Base-by-base conservation (phyloP, 805 yeast genomes). In the Naumovozyma castellii region DNA sequence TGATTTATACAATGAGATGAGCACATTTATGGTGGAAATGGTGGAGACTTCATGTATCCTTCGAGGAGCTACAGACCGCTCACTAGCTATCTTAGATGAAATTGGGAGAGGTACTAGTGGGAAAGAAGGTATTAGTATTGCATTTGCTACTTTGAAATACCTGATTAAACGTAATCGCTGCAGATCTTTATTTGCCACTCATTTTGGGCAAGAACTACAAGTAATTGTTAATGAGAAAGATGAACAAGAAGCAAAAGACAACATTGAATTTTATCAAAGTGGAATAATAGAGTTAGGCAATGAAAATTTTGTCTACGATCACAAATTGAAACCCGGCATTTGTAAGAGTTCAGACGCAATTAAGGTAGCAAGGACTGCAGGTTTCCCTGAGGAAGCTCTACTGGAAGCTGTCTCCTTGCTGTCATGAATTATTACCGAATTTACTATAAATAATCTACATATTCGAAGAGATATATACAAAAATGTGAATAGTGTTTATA, bases 11-110 rank as follows among this genome's bases (percentile, higher is more conserved):
- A 71, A 76, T 36, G 87, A 87, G 32, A 75, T 81, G 51, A 81
- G 92, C n/a, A 86, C 96, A 0, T 87, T 87, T 53, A 84, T 86
- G 95, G 84, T 82, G 13, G 96, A 87, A 51, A 85, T 87, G 95
- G 69, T 79, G 31, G 96, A 87, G 56, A 81, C 94, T 2, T 75
- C 85, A 2, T 62, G 68, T 34, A 85, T 87, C 28, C 56, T 87
- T 29, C 65, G 72, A 30, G 72, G 75, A 33, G 80, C 94, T 6
- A 80, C 92, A 0, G 49, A 64, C 1, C 64, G 70, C 28, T 84
- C 95, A 0, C 63, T 87, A 44, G 83, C 90, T 0, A 77, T 87
- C 17, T 66, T 87, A 41, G 96, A 87, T 59, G 96, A 87, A 53
- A 77, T 87, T 17, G 96, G 96, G 1, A 67, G 95, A 40, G 96